Evolutionary conservation across 2,329 filamentous ascomycete genomes (phyloP), one percentile per base, ranked within the genome.

Genomic region (Gaeumannomyces tritici): DNA sequence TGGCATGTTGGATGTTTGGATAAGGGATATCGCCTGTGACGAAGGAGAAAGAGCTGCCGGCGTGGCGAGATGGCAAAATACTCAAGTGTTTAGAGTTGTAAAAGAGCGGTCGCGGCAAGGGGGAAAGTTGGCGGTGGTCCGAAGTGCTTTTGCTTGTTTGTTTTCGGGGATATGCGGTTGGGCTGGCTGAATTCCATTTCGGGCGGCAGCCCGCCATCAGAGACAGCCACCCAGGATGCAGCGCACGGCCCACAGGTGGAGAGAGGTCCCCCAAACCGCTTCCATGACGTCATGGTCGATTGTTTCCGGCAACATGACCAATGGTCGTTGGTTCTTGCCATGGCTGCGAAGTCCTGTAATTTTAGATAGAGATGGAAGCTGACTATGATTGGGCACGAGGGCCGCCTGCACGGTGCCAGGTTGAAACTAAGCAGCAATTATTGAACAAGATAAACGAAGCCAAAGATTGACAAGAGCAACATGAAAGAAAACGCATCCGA

Each of bases 1-100:
- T 59, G 57, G 59, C 62, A 64, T 62, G 58, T 62, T 55, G 62
- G 54, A 1, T 58, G 58, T n/a, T n/a, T n/a, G n/a, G n/a, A n/a
- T n/a, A n/a, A 26, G 62, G 62, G 18, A n/a, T 18, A 51, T 63
- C 63, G 66, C 9, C 21, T n/a, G 21, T n/a, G 7, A 33, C 31
- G 31, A 31, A 5, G 6, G 18, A 11, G 18, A 2, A n/a, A 21
- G 3, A n/a, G 33, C 13, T 35, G 33, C 18, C 13, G 33, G 33
- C 33, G 33, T 35, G 11, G 18, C 13, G 11, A 51, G 42, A n/a
- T 18, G 5, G 18, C 6, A 9, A 21, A n/a, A n/a, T 51, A 21
- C 42, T 51, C n/a, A n/a, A n/a, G n/a, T n/a, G n/a, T n/a, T n/a
- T n/a, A 21, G 21, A 21, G 18, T 4, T 51, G 6, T 7, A 47